Evolutionary conservation across 2,329 filamentous ascomycete species (phyloP).

Genomic region (Neurospora crassa): DNA sequence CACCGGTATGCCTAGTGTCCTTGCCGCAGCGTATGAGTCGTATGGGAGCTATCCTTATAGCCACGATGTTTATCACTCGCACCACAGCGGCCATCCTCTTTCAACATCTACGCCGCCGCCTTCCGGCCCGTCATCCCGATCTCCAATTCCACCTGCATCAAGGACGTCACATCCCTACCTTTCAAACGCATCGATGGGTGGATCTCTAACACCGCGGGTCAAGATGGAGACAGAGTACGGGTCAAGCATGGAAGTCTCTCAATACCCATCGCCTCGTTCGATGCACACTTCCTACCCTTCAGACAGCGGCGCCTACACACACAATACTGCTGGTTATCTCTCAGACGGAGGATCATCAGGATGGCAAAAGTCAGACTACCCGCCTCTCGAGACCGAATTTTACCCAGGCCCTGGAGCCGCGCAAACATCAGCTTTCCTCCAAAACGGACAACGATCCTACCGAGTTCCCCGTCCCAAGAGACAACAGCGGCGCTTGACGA

Average conservation of each 20-base stretch:
- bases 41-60: conserved; percentile 41
- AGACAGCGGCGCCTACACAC: conserved; percentile 19
- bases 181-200: conserved; percentile 13
- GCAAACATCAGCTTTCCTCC: conserved; percentile 17
- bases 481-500: conserved; percentile 44
- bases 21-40: conserved; percentile 41
- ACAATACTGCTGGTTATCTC: conserved; percentile 27
- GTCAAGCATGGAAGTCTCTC: conserved; percentile 26
- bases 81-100: conserved; percentile 16
- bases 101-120: conserved; percentile 22
- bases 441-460: conserved; percentile 20
- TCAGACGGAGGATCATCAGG: conserved; percentile 26
- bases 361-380: conserved; percentile 32
- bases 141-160: conserved; percentile 20
- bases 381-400: conserved; percentile 25
- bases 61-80: conserved; percentile 35
- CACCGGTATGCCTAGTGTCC: conserved; percentile 33
- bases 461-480: conserved; percentile 24
- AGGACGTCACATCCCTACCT: conserved; percentile 25
- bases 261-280: conserved; percentile 32
- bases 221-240: conserved; percentile 33
- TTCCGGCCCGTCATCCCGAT: conserved; percentile 17
- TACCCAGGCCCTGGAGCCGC: conserved; percentile 19
- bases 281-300: conserved; percentile 24
- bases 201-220: conserved; percentile 24